Percentiles rank a stretch among this genome's conserved stretches.
These are phyloP conservation scores for Rhypophila decipiens DNA, from an alignment of 495 filamentous ascomycete genomes.

Conservation along the genomic window DNA sequence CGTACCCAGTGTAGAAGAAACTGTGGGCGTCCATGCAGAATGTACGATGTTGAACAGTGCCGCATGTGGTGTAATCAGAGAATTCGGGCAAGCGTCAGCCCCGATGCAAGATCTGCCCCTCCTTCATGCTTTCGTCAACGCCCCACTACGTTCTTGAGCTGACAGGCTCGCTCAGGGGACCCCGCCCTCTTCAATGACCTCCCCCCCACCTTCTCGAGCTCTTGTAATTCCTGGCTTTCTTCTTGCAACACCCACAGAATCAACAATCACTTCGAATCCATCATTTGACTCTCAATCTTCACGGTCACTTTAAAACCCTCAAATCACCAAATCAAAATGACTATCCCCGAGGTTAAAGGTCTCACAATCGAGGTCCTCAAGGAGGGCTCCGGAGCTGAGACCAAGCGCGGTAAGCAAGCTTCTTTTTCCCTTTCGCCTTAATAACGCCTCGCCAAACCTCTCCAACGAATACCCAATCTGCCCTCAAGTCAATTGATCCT, in stretches of 20 bases:
- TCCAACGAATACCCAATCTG: neutral
- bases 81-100: too few species aligned
- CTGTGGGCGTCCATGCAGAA: too few species aligned
- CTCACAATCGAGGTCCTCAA: slow-evolving; percentile 20
- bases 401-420: slow-evolving; percentile 21
- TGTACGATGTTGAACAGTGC: too few species aligned
- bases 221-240: too few species aligned
- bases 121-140: too few species aligned
- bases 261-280: too few species aligned
- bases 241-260: neutral
- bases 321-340: slow-evolving; percentile 19
- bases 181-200: neutral
- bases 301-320: slow-evolving; percentile 5
- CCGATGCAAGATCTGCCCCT: too few species aligned
- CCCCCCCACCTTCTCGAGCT: neutral
- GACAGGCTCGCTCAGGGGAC: too few species aligned
- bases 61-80: too few species aligned
- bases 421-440: neutral
- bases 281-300: slow-evolving; percentile 1
- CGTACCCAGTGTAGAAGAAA: too few species aligned
- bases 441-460: too few species aligned
- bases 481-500: neutral
- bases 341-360: slow-evolving; percentile 21
- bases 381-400: slow-evolving; percentile 22
- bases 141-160: too few species aligned